A percentile compares a stretch with the other conserved stretches of the same genome.
Evolutionary conservation across 495 filamentous ascomycete species (phyloP).

Genomic region (Penicillium daleae): DNA sequence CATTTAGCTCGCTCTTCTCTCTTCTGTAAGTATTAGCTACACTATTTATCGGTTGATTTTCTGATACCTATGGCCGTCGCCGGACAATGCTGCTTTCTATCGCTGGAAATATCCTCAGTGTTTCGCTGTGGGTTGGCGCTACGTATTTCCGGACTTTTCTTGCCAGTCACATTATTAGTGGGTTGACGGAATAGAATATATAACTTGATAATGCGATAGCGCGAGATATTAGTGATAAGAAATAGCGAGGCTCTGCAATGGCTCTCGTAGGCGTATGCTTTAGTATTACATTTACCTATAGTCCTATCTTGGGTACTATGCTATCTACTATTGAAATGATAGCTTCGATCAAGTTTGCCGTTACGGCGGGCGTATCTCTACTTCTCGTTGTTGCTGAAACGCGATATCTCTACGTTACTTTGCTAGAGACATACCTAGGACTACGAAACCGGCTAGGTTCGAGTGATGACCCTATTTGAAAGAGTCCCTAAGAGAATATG

Average conservation of each 20-base stretch:
- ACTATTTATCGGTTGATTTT: conserved; percentile 82
- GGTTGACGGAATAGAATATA: conserved; percentile 91
- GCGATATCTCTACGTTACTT: background rate
- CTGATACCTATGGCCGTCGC: conserved; percentile 82
- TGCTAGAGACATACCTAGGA: background rate
- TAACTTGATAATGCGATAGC: conserved; percentile 93
- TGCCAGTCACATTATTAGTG: conserved; percentile 83
- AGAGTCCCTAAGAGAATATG: background rate
- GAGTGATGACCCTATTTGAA: background rate
- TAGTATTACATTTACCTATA: conserved; percentile 2
- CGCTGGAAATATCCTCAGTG: conserved; percentile 85
- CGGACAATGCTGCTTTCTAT: conserved; percentile 86
- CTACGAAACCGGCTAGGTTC: background rate
- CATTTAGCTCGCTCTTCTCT: conserved; percentile 86
- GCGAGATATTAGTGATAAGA: conserved; percentile 84
- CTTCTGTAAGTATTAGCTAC: conserved; percentile 88
- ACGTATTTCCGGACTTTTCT: conserved; percentile 91
- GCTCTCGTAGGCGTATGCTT: conserved; percentile 75
- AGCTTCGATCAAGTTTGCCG: conserved; percentile 1
- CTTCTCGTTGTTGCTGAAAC: background rate
- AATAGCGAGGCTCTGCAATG: conserved; percentile 81
- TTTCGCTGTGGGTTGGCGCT: conserved; percentile 89
- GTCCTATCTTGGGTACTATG: background rate
- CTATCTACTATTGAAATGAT: background rate
- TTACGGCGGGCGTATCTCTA: background rate